These are phyloP conservation scores for Mycena galericulata DNA, from an alignment of 768 basidiomycete genomes.

Conservation along the genomic window DNA sequence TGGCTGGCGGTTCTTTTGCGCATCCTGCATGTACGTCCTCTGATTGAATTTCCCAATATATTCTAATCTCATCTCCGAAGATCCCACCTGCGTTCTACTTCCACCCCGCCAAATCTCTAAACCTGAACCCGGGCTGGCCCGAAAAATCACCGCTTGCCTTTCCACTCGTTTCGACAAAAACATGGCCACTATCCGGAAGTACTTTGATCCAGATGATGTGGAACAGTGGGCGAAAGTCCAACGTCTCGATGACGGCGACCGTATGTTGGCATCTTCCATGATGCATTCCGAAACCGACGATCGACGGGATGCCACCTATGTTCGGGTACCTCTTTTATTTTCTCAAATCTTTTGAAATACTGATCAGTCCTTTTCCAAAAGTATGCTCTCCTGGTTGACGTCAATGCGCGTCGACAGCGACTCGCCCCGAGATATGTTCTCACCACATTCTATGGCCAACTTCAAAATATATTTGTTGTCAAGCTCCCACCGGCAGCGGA, in stretches of 20 bases:
- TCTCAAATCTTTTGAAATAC: background rate
- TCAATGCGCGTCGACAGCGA: constrained; percentile 14
- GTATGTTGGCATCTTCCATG: constrained; percentile 21
- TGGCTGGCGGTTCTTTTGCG: background rate
- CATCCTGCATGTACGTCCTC: constrained; percentile 13
- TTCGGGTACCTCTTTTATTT: constrained; percentile 37
- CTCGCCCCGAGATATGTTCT: background rate
- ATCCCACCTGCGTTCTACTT: constrained; percentile 25
- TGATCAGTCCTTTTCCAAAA: constrained; percentile 12
- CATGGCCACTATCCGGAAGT: background rate
- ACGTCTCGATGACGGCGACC: background rate
- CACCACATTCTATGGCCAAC: constrained; percentile 37
- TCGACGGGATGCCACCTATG: constrained; percentile 38
- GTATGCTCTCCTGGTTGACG: constrained; percentile 44
- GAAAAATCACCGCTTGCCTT: background rate
- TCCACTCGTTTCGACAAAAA: background rate
- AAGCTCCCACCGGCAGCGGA: constrained; percentile 17
- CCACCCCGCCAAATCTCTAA: constrained; percentile 19
- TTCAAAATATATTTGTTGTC: constrained; percentile 39
- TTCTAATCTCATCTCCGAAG: constrained; percentile 2
- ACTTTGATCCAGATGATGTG: too few species aligned
- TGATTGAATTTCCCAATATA: too few species aligned
- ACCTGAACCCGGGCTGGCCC: background rate
- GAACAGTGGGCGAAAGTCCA: background rate
- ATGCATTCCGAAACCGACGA: constrained; percentile 20